Percentiles rank a stretch among this genome's conserved stretches.
Conservation (phyloP, 1,284 basidiomycete genomes). For the Fomitopsis schrenkii region DNA sequence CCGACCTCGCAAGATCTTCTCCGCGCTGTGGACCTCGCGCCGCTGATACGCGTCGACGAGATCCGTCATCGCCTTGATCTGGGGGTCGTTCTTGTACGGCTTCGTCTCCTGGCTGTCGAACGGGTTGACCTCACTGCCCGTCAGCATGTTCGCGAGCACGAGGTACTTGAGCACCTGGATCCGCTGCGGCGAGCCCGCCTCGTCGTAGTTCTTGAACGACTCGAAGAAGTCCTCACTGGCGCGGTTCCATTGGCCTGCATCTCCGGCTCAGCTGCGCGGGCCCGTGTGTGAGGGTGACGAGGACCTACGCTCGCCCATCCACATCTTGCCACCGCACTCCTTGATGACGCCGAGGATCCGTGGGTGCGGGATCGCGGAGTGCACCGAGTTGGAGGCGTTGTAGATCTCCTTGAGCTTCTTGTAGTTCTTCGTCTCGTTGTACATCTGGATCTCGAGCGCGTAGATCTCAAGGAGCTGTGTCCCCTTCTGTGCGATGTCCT, state of each 20-base stretch:
- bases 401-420: constrained; percentile 99
- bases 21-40: constrained; percentile 93
- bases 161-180: constrained; percentile 99
- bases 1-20: constrained; percentile 83
- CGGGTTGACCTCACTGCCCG: constrained; percentile 97
- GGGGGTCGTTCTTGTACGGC: constrained; percentile 96
- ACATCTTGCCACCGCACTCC: constrained; percentile 99
- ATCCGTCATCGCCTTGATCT: constrained; percentile 98
- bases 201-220: constrained; percentile 98
- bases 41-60: constrained; percentile 95
- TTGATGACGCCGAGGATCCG: constrained; percentile 99
- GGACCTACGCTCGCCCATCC: constrained; percentile 95
- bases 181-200: constrained; percentile 93
- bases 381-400: constrained; percentile 89
- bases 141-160: constrained; percentile 97
- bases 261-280: background rate
- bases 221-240: constrained; percentile 99
- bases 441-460: constrained; percentile 99
- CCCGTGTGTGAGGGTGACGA: background rate
- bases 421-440: constrained; percentile 92
- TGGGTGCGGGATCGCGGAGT: constrained; percentile 97
- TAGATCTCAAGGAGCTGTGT: constrained; percentile 97
- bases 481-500: constrained; percentile 86
- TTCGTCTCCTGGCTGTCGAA: constrained; percentile 99
- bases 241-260: constrained; percentile 87